Conservation (phyloP, 345 rosid species). For the Lumnitzera littorea region DNA sequence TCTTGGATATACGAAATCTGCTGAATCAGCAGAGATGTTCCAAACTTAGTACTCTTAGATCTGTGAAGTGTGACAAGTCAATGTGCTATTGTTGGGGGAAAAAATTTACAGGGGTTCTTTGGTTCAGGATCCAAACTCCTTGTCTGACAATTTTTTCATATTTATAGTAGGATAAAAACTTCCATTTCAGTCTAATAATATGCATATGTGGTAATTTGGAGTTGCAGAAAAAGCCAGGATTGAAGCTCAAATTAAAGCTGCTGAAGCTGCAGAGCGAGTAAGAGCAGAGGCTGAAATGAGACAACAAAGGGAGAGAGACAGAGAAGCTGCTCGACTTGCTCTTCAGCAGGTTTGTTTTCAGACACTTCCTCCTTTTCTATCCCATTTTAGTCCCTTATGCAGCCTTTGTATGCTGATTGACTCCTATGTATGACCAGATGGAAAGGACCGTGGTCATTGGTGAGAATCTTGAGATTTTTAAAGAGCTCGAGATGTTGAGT, state of each 20-base stretch:
- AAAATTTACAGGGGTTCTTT: too few species aligned
- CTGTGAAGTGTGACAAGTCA: too few species aligned
- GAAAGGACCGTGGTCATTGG: constrained; percentile 45
- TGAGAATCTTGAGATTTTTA: constrained; percentile 30
- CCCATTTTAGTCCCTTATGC: too few species aligned
- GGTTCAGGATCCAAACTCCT: not conserved
- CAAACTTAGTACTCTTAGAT: too few species aligned
- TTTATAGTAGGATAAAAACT: too few species aligned
- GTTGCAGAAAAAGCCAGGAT: constrained; percentile 61
- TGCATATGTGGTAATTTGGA: not conserved
- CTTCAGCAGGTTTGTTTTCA: constrained; percentile 41
- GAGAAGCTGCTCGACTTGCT: constrained; percentile 68
- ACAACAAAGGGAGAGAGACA: constrained; percentile 46
- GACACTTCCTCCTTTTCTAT: not conserved
- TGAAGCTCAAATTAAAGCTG: constrained; percentile 67
- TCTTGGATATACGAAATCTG: too few species aligned
- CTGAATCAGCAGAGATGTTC: too few species aligned
- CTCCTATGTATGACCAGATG: constrained; percentile 32
- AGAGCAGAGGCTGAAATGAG: constrained; percentile 50
- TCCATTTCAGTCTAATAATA: not conserved
- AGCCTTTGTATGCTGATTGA: too few species aligned
- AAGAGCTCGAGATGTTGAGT: constrained; percentile 45
- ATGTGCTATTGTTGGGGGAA: not conserved
- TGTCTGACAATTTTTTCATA: not conserved
- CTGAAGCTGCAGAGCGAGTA: constrained; percentile 42